phyloP scores from a whole-genome alignment of 441 rosid genomes.

The Corymbia calophylla region DNA sequence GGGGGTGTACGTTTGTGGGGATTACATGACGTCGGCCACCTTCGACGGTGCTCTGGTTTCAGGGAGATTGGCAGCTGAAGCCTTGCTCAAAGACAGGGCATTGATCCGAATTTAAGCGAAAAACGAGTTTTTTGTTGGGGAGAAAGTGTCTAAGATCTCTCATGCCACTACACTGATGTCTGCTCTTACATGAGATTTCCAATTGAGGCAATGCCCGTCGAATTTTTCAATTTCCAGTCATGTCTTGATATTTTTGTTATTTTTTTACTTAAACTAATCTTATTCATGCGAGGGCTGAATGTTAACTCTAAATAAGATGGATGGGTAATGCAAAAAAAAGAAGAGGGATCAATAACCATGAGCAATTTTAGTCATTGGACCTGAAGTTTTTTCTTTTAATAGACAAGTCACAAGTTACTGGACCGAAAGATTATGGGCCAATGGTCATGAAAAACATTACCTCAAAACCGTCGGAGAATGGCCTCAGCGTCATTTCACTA shows the following conservation, averaged over 20 bases:
- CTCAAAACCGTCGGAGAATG: background rate
- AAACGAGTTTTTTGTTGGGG: background rate
- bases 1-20: constrained; percentile 63
- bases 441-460: background rate
- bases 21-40: constrained; percentile 69
- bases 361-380: no score
- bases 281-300: background rate
- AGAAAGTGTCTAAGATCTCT: background rate
- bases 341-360: background rate
- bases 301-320: background rate
- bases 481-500: background rate
- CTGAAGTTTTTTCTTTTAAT: background rate
- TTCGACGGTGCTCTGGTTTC: constrained; percentile 90
- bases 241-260: background rate
- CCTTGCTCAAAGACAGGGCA: constrained; percentile 37
- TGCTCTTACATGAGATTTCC: background rate
- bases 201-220: background rate
- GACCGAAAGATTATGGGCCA: background rate
- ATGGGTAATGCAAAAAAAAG: background rate
- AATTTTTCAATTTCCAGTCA: background rate
- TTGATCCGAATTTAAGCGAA: background rate
- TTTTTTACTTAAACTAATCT: background rate
- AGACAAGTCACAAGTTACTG: background rate
- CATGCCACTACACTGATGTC: background rate
- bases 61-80: constrained; percentile 75